Evolutionary conservation across 495 filamentous ascomycete genomes (phyloP), one percentile per base, ranked within the genome.

Genomic region (Podospora tetraspora): DNA sequence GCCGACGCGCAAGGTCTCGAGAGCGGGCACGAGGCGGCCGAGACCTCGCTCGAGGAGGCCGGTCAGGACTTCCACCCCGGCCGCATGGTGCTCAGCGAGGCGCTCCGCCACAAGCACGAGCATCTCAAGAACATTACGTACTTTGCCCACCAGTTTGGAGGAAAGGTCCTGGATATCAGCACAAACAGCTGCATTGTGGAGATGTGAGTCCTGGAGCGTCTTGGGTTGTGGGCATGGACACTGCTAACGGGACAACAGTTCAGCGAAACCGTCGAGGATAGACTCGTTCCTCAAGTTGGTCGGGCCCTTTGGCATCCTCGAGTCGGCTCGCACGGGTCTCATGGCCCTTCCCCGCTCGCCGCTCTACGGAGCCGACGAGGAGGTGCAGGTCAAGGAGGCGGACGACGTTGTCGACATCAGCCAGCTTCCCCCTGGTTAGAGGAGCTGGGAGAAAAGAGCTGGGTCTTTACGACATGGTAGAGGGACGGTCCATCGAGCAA

Each of bases 141-240:
- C 78, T 86, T 99, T 77, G 89, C 94, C 19, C 95, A 97, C 82
- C 95, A 99, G 76, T 99, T 99, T 78, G 93, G 93, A 25, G 95
- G 95, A 59, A 99, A 99, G 80, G 90, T 99, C 23, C 79, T 97
- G 78, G 95, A 99, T 82, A 98, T 99, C 71, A 96, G 92, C 81
- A 97, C 89, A 70, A 97, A 92, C 77, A 97, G 94, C 82, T 97
- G 94, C 81, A 97, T 98, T 80, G 93, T 99, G 70, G 95, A 99
- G 78, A 78, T 99, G 92, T 95, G 86, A 85, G 91, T 88, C 63
- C 30, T 52, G 37, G 16, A 0, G 4, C 34, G 9, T 27, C n/a
- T 23, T 34, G 8, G 9, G 5, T 13, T 27, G 1, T 59, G 32
- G n/a, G 32, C 66, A 64, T 59, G 32, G n/a, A 56, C 66, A 65